Conservation (phyloP, 73 alveolate species). For the Blepharisma stoltei region DNA sequence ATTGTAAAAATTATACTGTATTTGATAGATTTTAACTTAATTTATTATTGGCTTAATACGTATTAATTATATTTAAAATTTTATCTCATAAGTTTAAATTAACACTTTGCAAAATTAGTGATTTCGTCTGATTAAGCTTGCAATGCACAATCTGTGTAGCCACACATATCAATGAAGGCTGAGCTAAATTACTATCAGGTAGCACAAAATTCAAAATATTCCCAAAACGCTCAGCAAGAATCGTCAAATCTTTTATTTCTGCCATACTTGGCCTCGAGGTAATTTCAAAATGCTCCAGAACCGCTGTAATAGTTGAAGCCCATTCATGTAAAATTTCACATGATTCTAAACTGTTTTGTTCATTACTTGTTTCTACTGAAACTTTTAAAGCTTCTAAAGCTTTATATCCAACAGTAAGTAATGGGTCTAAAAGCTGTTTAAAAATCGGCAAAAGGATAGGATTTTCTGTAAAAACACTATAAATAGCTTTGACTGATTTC, state of each 20-base stretch:
- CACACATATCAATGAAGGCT: background rate
- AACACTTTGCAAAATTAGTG: background rate
- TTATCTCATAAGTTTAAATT: background rate
- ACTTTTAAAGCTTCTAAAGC: background rate
- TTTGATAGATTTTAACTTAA: too few species aligned
- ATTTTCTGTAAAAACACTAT: background rate
- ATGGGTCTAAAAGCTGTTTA: background rate
- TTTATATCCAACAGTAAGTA: background rate
- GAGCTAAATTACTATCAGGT: background rate
- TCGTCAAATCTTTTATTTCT: background rate
- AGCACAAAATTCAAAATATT: background rate
- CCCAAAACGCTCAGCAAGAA: background rate
- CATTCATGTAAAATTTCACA: constrained; percentile 13
- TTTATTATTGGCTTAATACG: too few species aligned
- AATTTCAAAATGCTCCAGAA: constrained; percentile 1
- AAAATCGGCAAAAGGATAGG: background rate
- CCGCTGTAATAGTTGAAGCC: background rate
- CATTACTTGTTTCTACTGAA: background rate
- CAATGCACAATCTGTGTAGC: background rate
- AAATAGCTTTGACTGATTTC: background rate
- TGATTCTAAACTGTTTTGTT: background rate
- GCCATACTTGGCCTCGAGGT: background rate
- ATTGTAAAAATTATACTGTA: too few species aligned
- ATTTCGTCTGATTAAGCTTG: background rate
- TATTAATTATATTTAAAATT: too few species aligned